Percentiles rank a stretch among this genome's conserved stretches.
phyloP scores from a whole-genome alignment of 306 rosid species.

The Rubus parviflorus region DNA sequence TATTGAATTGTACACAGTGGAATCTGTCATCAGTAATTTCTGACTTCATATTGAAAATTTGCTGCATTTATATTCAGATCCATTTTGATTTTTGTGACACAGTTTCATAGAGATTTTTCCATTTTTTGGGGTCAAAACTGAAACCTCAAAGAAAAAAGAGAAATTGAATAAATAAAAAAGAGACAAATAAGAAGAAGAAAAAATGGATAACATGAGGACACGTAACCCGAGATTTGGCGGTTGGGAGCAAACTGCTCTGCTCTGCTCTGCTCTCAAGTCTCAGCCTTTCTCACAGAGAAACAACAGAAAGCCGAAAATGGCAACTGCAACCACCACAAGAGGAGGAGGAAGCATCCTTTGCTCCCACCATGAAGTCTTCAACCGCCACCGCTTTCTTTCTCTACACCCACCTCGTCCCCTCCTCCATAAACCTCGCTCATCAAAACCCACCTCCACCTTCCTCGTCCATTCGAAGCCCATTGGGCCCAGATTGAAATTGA shows the following conservation, averaged over 20 bases:
- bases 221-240: slow-evolving; percentile 45
- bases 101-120: not conserved
- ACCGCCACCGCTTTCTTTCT: slow-evolving; percentile 28
- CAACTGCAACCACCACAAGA: slow-evolving; percentile 9
- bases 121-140: no score
- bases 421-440: not conserved
- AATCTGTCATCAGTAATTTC: not conserved
- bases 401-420: slow-evolving; percentile 15
- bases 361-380: slow-evolving; percentile 8
- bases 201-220: slow-evolving; percentile 34
- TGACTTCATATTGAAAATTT: not conserved
- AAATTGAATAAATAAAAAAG: not conserved
- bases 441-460: slow-evolving; percentile 18
- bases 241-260: slow-evolving; percentile 17
- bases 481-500: slow-evolving; percentile 15
- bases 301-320: slow-evolving; percentile 6
- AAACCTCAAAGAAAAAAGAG: no score
- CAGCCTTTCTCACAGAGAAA: not conserved
- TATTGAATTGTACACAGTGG: not conserved
- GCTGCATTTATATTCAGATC: not conserved
- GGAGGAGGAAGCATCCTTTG: slow-evolving; percentile 26
- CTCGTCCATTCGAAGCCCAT: slow-evolving; percentile 26
- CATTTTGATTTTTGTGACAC: not conserved
- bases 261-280: not conserved
- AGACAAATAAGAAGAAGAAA: not conserved